phyloP scores from a whole-genome alignment of 2,329 filamentous ascomycete genomes.

The Scedosporium dehoogii region DNA sequence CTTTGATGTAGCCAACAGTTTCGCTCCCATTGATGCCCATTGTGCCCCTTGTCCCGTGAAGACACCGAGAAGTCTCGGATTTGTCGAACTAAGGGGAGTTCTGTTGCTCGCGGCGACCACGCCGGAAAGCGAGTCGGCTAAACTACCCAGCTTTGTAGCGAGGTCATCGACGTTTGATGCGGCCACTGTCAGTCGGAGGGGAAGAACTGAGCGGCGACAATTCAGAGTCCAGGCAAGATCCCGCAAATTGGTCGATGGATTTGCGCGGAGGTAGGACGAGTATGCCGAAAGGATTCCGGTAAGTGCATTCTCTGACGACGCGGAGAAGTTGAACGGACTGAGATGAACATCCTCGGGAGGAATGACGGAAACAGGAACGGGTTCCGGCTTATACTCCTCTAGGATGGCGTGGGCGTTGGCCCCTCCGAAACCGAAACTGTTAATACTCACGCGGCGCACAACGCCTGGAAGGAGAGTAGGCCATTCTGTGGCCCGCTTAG shows the following conservation, averaged over 20 bases:
- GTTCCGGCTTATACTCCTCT: not conserved
- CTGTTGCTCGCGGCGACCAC: conserved; percentile 24
- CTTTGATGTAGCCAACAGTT: conserved; percentile 11
- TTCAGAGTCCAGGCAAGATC: conserved; percentile 12
- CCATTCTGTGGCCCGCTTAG: conserved; percentile 14
- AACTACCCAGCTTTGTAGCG: conserved; percentile 18
- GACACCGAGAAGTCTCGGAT: conserved; percentile 15
- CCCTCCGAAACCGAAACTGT: conserved; percentile 20
- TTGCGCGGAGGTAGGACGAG: not conserved
- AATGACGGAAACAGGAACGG: not conserved
- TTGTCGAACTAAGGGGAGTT: conserved; percentile 14
- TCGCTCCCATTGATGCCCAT: conserved; percentile 21
- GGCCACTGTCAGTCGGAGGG: conserved; percentile 26
- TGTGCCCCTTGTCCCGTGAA: conserved; percentile 26
- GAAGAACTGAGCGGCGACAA: conserved; percentile 18
- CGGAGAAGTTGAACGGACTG: not conserved
- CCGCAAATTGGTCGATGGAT: not conserved
- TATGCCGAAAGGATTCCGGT: conserved; percentile 1
- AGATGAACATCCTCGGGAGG: not conserved
- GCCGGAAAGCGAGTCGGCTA: conserved; percentile 25
- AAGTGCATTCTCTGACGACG: not conserved
- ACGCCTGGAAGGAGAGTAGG: conserved; percentile 13
- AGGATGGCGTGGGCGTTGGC: conserved; percentile 19
- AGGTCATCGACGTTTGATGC: conserved; percentile 22
- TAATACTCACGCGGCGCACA: conserved; percentile 17